Evolutionary conservation across 1,284 basidiomycete species (phyloP), one percentile per base, ranked within the genome.

Genomic region (Pseudozyma sp.): DNA sequence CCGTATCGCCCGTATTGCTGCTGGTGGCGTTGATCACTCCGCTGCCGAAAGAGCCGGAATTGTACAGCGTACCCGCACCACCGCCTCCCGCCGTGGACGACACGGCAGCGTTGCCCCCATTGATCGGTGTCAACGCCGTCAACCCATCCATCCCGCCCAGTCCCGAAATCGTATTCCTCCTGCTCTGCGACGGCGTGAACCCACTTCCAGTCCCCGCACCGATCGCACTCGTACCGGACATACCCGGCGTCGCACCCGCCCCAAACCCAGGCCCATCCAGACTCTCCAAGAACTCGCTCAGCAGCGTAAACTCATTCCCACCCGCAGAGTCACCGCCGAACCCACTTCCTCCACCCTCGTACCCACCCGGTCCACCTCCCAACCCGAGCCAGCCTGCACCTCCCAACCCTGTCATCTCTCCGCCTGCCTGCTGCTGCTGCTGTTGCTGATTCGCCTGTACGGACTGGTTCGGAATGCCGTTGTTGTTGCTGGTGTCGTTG

Each of bases 261-360:
- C 62, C 59, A 31, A 70, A 70, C 7, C 60, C 66, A 10, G 75
- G 65, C 31, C 75, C 79, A 58, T 83, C 81, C 37, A 83, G 63
- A 24, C 77, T 76, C 54, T 82, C 80, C 33, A 83, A 59, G 29
- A 81, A 83, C 46, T 83, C 81, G 60, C 77, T 73, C 19, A 83
- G 58, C 44, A 81, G 40, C 31, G 77, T 82, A 31, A 78, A 74
- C 52, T 83, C 81, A 42, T 77, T 76, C 4, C 81, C 81, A 4
- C 79, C 80, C 16, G 78, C 81, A 13, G 69, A 73, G 51, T 82
- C 80, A 8, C 80, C 79, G 7, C 68, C 67, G 39, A 78, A 69
- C n/a, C 70, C 71, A 19, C 67, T 68, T 19, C 72, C 70, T 17
- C 72, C 70, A 7, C 57, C 75, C 54, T 66, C 56, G 50, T 59